Base-by-base conservation (phyloP, 164 flowering plant genomes). In the Berberis thunbergii region DNA sequence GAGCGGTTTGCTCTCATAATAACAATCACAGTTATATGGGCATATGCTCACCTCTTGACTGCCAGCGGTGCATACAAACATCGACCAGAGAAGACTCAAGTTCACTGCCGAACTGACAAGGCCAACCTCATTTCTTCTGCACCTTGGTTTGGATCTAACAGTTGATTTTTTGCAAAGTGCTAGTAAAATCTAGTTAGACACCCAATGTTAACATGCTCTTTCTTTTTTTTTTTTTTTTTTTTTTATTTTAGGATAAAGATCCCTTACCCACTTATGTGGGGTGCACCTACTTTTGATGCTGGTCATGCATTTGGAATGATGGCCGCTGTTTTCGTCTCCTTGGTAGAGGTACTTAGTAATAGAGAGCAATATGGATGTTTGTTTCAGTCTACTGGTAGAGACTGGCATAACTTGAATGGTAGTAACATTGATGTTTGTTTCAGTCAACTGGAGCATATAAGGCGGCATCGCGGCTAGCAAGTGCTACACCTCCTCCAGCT, bases 301-400 rank as follows among this genome's bases (percentile, higher is more conserved):
- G 97, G 97, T n/a, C 99, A 95, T 81, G 86, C 91, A 46, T 89
- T 95, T 71, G 99, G 97, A 64, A 95, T 88, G 99, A 91, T 95
- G 98, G 92, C 99, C 59, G 97, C 98, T 56, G 96, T 84, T 9
- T 61, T 95, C 4, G 99, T 89, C 59, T 91, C 99, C 54, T 48
- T 91, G 78, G 76, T 95, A 67, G 99, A 95, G 96, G 99, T 95
- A 81, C 43, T 42, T 26, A 39, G 41, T 50, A 61, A 44, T 43
- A 6, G 56, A 57, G 1, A 26, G 3, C 55, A 10, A 26, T 52
- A 52, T 10, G 8, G 13, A 11, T 11, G n/a, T 52, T 7, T 52
- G 13, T 26, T 6, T 3, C 55, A 52, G 13, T 52, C 8, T 12
- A 48, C 50, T 48, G 10, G 55, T 52, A 52, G 55, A 53, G 49